Base-by-base conservation (phyloP, 129 eudicot species). In the Centella asiatica region DNA sequence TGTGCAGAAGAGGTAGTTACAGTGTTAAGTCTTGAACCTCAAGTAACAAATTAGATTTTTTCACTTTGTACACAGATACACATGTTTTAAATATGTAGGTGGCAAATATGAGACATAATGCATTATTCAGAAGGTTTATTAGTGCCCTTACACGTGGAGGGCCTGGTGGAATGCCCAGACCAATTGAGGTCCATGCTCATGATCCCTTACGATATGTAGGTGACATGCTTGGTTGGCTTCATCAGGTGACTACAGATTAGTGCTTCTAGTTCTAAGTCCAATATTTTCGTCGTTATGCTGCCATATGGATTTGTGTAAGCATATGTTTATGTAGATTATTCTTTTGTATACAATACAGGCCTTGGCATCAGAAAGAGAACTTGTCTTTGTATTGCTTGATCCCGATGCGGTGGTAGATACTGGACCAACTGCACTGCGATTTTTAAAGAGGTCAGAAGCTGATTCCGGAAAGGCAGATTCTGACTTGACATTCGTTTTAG, bases 81-180 rank as follows among this genome's bases (percentile, higher is more conserved):
- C 31, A 19, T 56, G 13, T 62, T 68, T 44, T 24, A 70, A 26
- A 60, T 34, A 27, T 55, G 4, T 60, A 92, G 98, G 90, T 92
- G 8, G 99, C 99, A 74, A 84, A 92, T 70, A 87, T 92, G 99
- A 87, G 96, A 60, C 99, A 92, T 62, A 92, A 92, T 72, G 96
- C 99, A 45, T 60, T 87, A 31, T 92, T 92, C 64, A 84, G 96
- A 70, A 84, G 96, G 74, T 92, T 92, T 76, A 84, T 92, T 65
- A 92, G 90, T 59, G 96, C 99, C 67, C 96, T 92, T 71, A 92
- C 99, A 49, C 95, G 96, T 67, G 99, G 99, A 73, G 99, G 99
- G 48, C 99, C 99, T 47, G 92, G 96, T 54, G 96, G 99, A 74
- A 76, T 92, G 79, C 98, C 98, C 44, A 84, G 98, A 70, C 98